A percentile compares a stretch with the other conserved stretches of the same genome.
Evolutionary conservation across 140 eudicot species (phyloP).

Genomic region (Bidens hawaiensis): DNA sequence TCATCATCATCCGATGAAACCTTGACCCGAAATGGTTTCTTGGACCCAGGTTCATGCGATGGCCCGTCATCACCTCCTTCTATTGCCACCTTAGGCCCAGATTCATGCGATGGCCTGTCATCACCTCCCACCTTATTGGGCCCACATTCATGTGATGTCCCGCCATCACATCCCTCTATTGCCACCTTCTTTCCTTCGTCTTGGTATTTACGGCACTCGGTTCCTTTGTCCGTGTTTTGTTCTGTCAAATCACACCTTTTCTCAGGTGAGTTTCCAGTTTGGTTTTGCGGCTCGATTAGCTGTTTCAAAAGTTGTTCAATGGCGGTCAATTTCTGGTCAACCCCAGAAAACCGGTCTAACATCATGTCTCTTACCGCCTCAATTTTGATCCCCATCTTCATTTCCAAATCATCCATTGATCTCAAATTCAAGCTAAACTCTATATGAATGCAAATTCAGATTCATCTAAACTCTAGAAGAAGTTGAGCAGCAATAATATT

Average conservation of each 20-base stretch:
- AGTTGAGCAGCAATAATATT: no score
- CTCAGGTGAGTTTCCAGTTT: neutral
- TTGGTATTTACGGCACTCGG: neutral
- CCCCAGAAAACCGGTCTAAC: neutral
- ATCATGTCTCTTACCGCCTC: neutral
- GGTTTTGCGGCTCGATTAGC: neutral
- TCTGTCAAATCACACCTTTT: neutral
- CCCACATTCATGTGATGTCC: neutral
- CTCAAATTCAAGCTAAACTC: neutral
- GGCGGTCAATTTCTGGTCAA: slow-evolving; percentile 5
- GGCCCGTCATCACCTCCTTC: no score
- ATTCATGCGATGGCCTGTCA: neutral
- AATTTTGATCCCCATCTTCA: slow-evolving; percentile 1
- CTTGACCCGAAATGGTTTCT: neutral
- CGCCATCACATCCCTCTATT: neutral
- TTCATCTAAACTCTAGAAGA: no score
- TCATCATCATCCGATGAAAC: neutral
- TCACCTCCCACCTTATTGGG: no score
- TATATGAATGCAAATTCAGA: no score
- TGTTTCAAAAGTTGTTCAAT: slow-evolving; percentile 9
- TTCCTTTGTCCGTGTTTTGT: neutral
- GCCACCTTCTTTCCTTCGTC: neutral
- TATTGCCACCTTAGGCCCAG: neutral
- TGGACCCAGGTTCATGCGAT: neutral
- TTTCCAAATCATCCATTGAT: slow-evolving; percentile 3